phyloP scores from a whole-genome alignment of 2,329 filamentous ascomycete species.

The Colletotrichum tofieldiae region DNA sequence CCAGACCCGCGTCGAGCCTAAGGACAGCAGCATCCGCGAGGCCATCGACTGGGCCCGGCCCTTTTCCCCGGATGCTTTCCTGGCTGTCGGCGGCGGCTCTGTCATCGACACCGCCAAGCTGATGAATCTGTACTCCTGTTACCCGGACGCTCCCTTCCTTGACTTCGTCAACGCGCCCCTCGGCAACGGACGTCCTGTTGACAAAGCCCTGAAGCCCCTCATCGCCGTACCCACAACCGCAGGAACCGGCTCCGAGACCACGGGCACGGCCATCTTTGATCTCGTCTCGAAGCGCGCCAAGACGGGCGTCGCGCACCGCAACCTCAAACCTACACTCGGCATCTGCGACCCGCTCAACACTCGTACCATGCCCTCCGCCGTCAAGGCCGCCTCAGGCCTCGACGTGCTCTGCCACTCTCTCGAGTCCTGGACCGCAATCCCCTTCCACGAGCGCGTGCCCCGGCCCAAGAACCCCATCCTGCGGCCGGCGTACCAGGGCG shows the following conservation, averaged over 20 bases:
- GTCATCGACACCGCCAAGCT: conserved; percentile 99
- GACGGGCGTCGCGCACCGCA: conserved; percentile 95
- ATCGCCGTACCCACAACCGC: conserved; percentile 88
- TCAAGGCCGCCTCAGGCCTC: conserved; percentile 91
- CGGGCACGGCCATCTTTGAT: conserved; percentile 98
- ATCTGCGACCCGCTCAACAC: conserved; percentile 92
- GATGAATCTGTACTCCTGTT: conserved; percentile 96
- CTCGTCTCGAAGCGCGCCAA: conserved; percentile 91
- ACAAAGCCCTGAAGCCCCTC: conserved; percentile 79
- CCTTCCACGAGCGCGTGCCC: conserved; percentile 88
- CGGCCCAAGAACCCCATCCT: conserved; percentile 91
- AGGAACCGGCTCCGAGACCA: conserved; percentile 93
- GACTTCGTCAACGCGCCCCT: conserved; percentile 98
- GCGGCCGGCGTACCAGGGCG: conserved; percentile 94
- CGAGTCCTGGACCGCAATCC: conserved; percentile 98
- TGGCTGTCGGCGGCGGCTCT: conserved; percentile 92
- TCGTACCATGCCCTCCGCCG: conserved; percentile 93
- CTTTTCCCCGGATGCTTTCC: conserved; percentile 87
- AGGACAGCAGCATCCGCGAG: conserved; percentile 92
- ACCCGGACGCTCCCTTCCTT: conserved; percentile 92
- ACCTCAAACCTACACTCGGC: conserved; percentile 94
- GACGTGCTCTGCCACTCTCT: conserved; percentile 96
- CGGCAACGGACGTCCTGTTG: conserved; percentile 86
- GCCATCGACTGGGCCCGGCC: conserved; percentile 90
- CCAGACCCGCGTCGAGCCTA: conserved; percentile 88